Evolutionary conservation across 1,284 basidiomycete genomes (phyloP).

Genomic region (Cutaneotrichosporon cutaneum): DNA sequence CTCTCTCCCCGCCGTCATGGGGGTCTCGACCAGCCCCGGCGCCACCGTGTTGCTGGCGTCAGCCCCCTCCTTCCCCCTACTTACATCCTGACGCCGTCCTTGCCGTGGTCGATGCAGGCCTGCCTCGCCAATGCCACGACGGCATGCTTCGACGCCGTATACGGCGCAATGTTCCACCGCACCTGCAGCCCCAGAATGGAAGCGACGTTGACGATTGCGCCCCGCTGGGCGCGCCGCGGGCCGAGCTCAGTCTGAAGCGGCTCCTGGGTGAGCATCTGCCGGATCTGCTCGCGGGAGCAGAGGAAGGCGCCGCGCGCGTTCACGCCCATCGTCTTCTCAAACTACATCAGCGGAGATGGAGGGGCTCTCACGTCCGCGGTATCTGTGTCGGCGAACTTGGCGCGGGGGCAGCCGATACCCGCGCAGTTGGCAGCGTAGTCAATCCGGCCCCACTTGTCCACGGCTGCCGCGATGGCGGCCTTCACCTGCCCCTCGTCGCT

Average conservation of each 20-base stretch:
- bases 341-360: constrained; percentile 18
- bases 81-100: constrained; percentile 16
- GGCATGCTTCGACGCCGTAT: constrained; percentile 23
- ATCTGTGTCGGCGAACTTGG: background rate
- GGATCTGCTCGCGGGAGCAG: constrained; percentile 25
- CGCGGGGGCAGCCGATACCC: constrained; percentile 7
- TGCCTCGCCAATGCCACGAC: constrained; percentile 18
- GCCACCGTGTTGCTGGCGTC: constrained; percentile 18
- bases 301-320: constrained; percentile 30
- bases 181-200: constrained; percentile 1
- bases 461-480: constrained; percentile 10
- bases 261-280: constrained; percentile 27
- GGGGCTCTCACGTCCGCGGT: background rate
- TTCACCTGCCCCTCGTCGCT: constrained; percentile 19
- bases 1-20: constrained; percentile 1
- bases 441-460: constrained; percentile 30
- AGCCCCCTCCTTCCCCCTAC: background rate
- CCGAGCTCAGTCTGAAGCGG: constrained; percentile 5
- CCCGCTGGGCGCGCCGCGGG: constrained; percentile 15
- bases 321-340: constrained; percentile 35
- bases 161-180: background rate
- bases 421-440: constrained; percentile 42
- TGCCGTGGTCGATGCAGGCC: constrained; percentile 19
- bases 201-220: constrained; percentile 27
- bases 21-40: constrained; percentile 15